Percentiles rank a stretch among this genome's conserved stretches.
Evolutionary conservation across 805 yeast species (phyloP).

Genomic region (Tetrapisispora namnaoensis): DNA sequence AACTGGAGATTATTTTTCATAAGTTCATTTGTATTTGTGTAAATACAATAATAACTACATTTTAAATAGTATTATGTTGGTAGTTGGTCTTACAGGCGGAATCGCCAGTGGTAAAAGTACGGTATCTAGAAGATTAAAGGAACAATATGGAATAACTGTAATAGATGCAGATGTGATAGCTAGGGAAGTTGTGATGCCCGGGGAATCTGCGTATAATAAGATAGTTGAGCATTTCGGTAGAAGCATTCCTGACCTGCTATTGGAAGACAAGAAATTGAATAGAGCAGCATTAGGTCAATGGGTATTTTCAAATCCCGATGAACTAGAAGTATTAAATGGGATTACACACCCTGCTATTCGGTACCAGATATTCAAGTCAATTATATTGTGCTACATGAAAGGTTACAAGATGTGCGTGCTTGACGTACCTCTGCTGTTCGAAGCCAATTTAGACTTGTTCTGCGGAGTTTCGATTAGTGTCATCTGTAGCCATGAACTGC

Average conservation of each 20-base stretch:
- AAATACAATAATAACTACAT: too few species aligned
- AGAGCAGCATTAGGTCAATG: slow-evolving; percentile 66
- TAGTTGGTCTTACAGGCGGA: slow-evolving; percentile 95
- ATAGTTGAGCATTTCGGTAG: slow-evolving; percentile 53
- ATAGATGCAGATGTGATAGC: slow-evolving; percentile 92
- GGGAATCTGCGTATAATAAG: slow-evolving; percentile 54
- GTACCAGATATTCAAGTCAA: slow-evolving; percentile 46
- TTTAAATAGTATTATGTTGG: slow-evolving; percentile 44
- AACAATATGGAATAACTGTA: slow-evolving; percentile 44
- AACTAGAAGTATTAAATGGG: slow-evolving; percentile 50
- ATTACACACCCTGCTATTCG: slow-evolving; percentile 85
- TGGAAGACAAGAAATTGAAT: slow-evolving; percentile 40
- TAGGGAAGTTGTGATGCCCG: slow-evolving; percentile 74
- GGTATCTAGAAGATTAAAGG: slow-evolving; percentile 51
- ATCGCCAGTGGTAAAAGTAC: slow-evolving; percentile 97
- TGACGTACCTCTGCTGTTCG: slow-evolving; percentile 88
- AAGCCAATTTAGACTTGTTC: slow-evolving; percentile 54
- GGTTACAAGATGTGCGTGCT: slow-evolving; percentile 56
- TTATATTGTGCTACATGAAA: slow-evolving; percentile 47
- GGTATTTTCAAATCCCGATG: slow-evolving; percentile 61
- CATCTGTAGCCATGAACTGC: slow-evolving; percentile 46
- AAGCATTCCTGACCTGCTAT: slow-evolving; percentile 39
- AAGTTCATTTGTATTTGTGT: too few species aligned
- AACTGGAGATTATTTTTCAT: too few species aligned
- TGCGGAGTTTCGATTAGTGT: slow-evolving; percentile 71